Evolutionary conservation across 2,329 filamentous ascomycete genomes (phyloP).

Genomic region (Cucurbitaria berberidis): DNA sequence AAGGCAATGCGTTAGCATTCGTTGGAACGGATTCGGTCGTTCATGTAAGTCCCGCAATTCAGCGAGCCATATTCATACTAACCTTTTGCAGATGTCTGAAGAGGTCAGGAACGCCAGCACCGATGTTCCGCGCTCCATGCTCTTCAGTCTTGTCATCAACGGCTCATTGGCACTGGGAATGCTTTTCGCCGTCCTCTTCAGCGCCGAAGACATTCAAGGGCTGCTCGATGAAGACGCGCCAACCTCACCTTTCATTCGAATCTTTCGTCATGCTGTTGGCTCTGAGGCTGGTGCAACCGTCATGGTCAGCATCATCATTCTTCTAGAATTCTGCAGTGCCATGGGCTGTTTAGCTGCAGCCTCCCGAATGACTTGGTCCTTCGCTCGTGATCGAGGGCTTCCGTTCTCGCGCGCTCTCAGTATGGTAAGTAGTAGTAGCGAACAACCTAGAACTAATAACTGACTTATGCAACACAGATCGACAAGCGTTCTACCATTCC

Average conservation of each 20-base stretch:
- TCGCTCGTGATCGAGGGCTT: conserved; percentile 53
- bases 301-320: conserved; percentile 54
- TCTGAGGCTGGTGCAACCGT: conserved; percentile 52
- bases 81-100: conserved; percentile 44
- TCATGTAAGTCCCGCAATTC: conserved; percentile 35
- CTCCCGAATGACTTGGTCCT: conserved; percentile 53
- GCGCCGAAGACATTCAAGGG: conserved; percentile 38
- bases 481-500: conserved; percentile 49
- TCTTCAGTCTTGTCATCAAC: conserved; percentile 51
- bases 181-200: conserved; percentile 52
- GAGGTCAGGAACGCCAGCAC: conserved; percentile 47
- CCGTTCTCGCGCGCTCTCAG: conserved; percentile 45
- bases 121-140: conserved; percentile 52
- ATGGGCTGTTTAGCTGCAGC: conserved; percentile 51
- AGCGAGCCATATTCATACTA: background rate
- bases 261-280: conserved; percentile 50
- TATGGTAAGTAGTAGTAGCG: conserved; percentile 25
- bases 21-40: conserved; percentile 49
- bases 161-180: conserved; percentile 51
- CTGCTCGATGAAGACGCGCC: conserved; percentile 27
- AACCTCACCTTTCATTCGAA: conserved; percentile 57
- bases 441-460: background rate
- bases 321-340: conserved; percentile 50
- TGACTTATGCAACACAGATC: conserved; percentile 31
- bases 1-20: conserved; percentile 47